These are phyloP conservation scores for Alternaria infectoria DNA, from an alignment of 2,329 filamentous ascomycete genomes.

Conservation along the genomic window DNA sequence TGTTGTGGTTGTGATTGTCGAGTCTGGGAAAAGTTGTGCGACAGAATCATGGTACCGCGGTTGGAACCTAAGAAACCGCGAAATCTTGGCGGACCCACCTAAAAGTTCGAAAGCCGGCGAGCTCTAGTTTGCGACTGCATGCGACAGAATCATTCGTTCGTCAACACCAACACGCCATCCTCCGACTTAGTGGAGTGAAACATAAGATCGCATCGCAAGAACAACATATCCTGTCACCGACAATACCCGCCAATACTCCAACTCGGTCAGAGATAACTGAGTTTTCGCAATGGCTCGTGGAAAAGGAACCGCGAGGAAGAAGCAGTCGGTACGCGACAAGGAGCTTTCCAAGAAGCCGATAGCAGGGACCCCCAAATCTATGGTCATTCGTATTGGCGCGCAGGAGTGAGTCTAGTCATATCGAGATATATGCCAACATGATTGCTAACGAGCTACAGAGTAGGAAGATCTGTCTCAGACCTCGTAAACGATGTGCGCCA, in stretches of 20 bases:
- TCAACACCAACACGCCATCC: not conserved
- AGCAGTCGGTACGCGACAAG: constrained; percentile 45
- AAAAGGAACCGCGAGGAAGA: constrained; percentile 38
- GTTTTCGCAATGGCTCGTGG: constrained; percentile 36
- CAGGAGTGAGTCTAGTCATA: constrained; percentile 73
- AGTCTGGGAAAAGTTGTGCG: constrained; percentile 3
- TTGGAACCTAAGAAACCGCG: not conserved
- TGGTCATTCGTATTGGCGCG: constrained; percentile 97
- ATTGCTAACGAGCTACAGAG: constrained; percentile 45
- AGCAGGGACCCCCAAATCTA: constrained; percentile 79
- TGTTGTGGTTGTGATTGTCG: constrained; percentile 37
- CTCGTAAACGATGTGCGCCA: constrained; percentile 87
- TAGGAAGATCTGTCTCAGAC: constrained; percentile 89
- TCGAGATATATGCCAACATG: no score
- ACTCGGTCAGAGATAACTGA: not conserved
- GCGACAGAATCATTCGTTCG: not conserved
- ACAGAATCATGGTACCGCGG: not conserved
- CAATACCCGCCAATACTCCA: not conserved
- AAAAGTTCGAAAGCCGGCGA: constrained; percentile 11
- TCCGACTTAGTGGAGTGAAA: no score
- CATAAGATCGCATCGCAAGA: not conserved
- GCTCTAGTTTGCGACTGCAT: constrained; percentile 12
- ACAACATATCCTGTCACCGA: not conserved
- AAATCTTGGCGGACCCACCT: constrained; percentile 19
- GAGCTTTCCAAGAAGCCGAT: constrained; percentile 62